These are phyloP conservation scores for Artemisia annua DNA, from an alignment of 129 eudicot genomes.

Conservation along the genomic window DNA sequence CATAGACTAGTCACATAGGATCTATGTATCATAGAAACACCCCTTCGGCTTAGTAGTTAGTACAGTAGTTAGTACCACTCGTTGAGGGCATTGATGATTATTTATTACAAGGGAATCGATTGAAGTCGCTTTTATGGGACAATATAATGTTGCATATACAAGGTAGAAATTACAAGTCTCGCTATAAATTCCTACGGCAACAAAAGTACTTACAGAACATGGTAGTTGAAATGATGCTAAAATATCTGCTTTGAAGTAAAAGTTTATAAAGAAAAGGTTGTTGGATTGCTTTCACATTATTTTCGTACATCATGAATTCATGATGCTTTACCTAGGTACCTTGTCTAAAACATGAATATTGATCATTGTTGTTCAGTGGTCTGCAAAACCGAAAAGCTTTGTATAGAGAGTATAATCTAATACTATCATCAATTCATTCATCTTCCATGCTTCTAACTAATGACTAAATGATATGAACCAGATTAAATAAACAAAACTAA, in stretches of 20 bases:
- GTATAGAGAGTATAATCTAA: neutral
- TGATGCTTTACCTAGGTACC: neutral
- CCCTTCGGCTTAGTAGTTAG: no score
- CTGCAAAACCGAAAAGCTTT: neutral
- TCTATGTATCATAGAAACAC: neutral
- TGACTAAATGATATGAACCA: neutral
- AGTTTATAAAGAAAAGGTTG: neutral
- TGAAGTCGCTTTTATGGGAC: neutral
- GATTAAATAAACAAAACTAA: neutral
- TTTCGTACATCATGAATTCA: slow-evolving; percentile 9
- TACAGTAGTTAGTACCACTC: no score
- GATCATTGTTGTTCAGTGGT: neutral
- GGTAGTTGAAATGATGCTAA: neutral
- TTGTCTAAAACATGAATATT: no score
- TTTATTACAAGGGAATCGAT: neutral
- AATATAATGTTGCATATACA: neutral
- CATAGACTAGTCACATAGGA: neutral
- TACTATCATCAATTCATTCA: slow-evolving; percentile 4
- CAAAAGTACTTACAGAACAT: neutral
- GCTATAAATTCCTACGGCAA: no score
- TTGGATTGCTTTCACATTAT: neutral
- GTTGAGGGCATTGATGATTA: no score
- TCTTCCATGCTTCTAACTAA: neutral
- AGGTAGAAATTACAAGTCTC: no score
- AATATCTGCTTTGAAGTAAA: neutral